Evolutionary conservation across 2,329 filamentous ascomycete genomes (phyloP).

Genomic region (Sporothrix humicola): DNA sequence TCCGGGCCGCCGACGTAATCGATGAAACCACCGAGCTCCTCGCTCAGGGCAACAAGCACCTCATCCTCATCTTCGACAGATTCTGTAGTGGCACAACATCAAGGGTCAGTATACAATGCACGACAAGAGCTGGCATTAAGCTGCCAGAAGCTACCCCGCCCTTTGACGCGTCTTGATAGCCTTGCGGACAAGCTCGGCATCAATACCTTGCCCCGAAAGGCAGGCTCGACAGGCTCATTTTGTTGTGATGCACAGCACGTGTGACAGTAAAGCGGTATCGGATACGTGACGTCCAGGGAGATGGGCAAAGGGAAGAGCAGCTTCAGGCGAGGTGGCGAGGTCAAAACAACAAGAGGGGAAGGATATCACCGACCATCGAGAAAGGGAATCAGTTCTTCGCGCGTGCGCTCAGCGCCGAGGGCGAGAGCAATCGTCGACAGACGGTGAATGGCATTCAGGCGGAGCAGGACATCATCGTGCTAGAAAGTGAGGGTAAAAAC

Average conservation of each 20-base stretch:
- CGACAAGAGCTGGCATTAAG: background rate
- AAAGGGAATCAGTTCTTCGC: conserved; percentile 98
- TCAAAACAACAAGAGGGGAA: conserved; percentile 28
- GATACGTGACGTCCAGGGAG: background rate
- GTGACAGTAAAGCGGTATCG: background rate
- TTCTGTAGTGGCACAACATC: conserved; percentile 61
- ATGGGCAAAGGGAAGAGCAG: background rate
- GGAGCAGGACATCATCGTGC: conserved; percentile 98
- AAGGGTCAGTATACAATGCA: conserved; percentile 23
- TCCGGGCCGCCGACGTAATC: conserved; percentile 96
- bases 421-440: conserved; percentile 98
- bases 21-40: conserved; percentile 94
- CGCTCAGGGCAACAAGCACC: conserved; percentile 93
- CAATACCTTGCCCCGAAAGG: background rate
- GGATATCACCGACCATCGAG: conserved; percentile 78
- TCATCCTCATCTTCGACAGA: conserved; percentile 99
- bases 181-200: background rate
- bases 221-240: background rate
- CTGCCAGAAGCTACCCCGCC: conserved; percentile 7
- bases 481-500: conserved; percentile 49
- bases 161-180: conserved; percentile 2
- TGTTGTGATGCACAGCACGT: background rate
- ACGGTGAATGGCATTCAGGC: conserved; percentile 97
- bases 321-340: background rate
- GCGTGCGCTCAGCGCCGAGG: conserved; percentile 91